phyloP scores from a whole-genome alignment of 768 basidiomycete genomes.

The Russula foetens region DNA sequence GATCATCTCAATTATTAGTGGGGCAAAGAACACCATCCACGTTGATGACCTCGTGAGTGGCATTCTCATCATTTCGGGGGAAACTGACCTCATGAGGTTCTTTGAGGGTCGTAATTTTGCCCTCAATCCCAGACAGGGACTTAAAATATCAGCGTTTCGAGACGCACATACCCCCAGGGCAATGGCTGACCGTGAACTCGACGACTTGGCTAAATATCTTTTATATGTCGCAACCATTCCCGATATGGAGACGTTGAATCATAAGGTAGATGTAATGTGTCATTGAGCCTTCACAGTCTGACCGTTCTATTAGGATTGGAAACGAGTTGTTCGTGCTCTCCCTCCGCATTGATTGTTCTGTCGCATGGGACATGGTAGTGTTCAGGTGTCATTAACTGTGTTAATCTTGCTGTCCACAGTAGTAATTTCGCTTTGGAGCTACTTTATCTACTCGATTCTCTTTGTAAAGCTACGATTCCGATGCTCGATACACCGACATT shows the following conservation, averaged over 20 bases:
- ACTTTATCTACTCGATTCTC: neutral
- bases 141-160: constrained; percentile 80
- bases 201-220: constrained; percentile 57
- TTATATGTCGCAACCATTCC: constrained; percentile 48
- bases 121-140: constrained; percentile 73
- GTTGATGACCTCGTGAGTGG: constrained; percentile 69
- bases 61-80: neutral
- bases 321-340: constrained; percentile 24
- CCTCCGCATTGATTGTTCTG: constrained; percentile 15
- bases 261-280: constrained; percentile 43
- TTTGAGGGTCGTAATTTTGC: constrained; percentile 63
- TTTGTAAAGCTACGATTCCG: neutral
- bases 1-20: constrained; percentile 30
- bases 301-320: constrained; percentile 28
- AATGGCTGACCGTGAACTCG: constrained; percentile 60
- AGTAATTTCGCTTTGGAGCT: neutral
- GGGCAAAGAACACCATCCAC: constrained; percentile 71
- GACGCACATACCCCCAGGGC: constrained; percentile 61
- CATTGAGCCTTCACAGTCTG: neutral
- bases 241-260: constrained; percentile 58
- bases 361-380: neutral
- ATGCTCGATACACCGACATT: neutral
- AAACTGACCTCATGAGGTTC: neutral
- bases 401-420: too few relatives aligned
- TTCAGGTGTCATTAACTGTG: neutral